These are phyloP conservation scores for Myxozyma kluyveri DNA, from an alignment of 805 yeast species.

Conservation along the genomic window DNA sequence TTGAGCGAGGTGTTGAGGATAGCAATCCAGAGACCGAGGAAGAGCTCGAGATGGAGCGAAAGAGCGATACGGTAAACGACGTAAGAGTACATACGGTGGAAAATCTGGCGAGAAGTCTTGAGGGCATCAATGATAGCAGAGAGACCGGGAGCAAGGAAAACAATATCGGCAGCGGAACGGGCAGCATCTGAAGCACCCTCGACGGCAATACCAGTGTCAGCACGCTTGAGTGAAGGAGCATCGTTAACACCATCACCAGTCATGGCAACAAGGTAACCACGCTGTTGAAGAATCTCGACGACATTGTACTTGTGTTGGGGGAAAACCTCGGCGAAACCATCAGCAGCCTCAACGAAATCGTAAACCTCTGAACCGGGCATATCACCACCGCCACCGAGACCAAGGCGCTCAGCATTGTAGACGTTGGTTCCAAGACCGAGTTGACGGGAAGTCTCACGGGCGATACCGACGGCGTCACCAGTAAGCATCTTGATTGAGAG, in stretches of 20 bases:
- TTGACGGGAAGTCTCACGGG: slow-evolving; percentile 97
- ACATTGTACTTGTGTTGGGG: slow-evolving; percentile 67
- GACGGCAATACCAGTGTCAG: slow-evolving; percentile 87
- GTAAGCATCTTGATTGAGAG: slow-evolving; percentile 96
- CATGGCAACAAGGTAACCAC: slow-evolving; percentile 68
- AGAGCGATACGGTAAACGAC: slow-evolving; percentile 97
- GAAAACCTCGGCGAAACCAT: slow-evolving; percentile 82
- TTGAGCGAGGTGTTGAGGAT: slow-evolving; percentile 80
- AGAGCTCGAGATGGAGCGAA: slow-evolving; percentile 89
- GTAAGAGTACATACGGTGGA: slow-evolving; percentile 98
- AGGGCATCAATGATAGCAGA: slow-evolving; percentile 60
- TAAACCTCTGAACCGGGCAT: slow-evolving; percentile 65
- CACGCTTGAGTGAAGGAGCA: slow-evolving; percentile 66
- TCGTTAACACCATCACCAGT: slow-evolving; percentile 71
- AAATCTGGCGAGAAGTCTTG: slow-evolving; percentile 92
- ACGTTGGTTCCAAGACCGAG: slow-evolving; percentile 95
- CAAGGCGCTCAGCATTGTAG: slow-evolving; percentile 94
- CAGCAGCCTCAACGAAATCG: slow-evolving; percentile 79
- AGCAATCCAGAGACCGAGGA: slow-evolving; percentile 96
- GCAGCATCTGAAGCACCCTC: slow-evolving; percentile 49
- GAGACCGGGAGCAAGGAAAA: slow-evolving; percentile 57
- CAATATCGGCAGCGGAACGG: slow-evolving; percentile 46
- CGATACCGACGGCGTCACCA: slow-evolving; percentile 99
- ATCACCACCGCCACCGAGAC: slow-evolving; percentile 80
- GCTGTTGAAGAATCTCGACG: slow-evolving; percentile 60